Evolutionary conservation across 345 rosid genomes (phyloP), one percentile per base, ranked within the genome.

Genomic region (Moricandia moricandioides): DNA sequence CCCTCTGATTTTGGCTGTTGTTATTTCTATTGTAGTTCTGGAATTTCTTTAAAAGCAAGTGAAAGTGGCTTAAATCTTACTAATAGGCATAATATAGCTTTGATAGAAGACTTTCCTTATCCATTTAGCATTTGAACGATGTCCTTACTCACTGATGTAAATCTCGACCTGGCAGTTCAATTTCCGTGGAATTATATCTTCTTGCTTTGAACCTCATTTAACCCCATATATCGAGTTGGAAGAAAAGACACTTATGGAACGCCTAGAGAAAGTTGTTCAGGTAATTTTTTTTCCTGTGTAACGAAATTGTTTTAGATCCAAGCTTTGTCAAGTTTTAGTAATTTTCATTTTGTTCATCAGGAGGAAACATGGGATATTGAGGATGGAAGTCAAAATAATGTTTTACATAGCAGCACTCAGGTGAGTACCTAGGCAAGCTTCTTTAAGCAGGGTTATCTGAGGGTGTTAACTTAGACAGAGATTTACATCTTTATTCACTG

Each of bases 351-450:
- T 65, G 29, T 39, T 58, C 62, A 10, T 61, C 78, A 95, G 99
- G 99, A 95, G 82, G 99, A 95, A 84, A 87, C 98, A 56, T 95
- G 98, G 99, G 98, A 95, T 78, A 86, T 92, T 58, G 99, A 95
- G 76, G 99, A 92, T 73, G 97, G 96, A 67, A 90, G 94, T 78
- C 94, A 95, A 81, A 92, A 85, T 77, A 90, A 89, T 85, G 99
- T 95, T 73, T 82, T 95, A 70, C 86, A 89, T 74, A 95, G 99
- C 79, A 92, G 99, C 84, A 92, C 89, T 84, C 96, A 95, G 91
- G 99, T 90, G 80, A 82, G 84, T 57, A 71, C 69, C 35, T 39
- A 55, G 40, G 45, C 34, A 67, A 67, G 27, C 12, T 39, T 27
- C 43, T 67, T 62, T 3, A 60, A 72, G 27, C 8, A 31, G 29